Evolutionary conservation across 495 filamentous ascomycete species (phyloP), one percentile per base, ranked within the genome.

Genomic region (Aspergillus nidulans): DNA sequence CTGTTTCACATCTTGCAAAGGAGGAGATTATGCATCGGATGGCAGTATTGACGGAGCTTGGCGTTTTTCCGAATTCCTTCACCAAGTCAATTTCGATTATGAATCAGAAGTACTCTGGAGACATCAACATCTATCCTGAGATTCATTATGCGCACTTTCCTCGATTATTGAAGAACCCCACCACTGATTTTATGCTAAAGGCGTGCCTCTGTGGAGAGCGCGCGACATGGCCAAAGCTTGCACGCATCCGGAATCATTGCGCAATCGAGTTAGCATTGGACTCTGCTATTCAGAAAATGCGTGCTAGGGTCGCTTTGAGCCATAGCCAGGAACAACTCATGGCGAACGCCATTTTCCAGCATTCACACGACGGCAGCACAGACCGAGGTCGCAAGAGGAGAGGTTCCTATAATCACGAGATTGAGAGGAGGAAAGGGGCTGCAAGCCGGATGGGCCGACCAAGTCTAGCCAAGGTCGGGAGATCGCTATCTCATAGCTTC

Each of bases 101-200:
- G 45, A 91, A 85, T 57, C 92, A 97, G 62, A 90, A 87, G 57
- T 97, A 97, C 60, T 89, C 87, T 3, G 92, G 92, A n/a, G 91
- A 97, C 68, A 95, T 97, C 67, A 97, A 88, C 43, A 96, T 97
- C 49, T 81, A 95, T 47, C 92, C 92, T 0, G 83, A 89, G 51
- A 86, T 95, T 46, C 77, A 81, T 2, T 84, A 87, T 28, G 75
- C 80, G 5, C 85, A 95, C 57, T 83, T 95, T 30, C 89, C 85
- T 3, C 78, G 80, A 16, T 86, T 96, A 30, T 69, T 97, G 20
- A 86, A 79, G 55, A 97, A 97, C 53, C 92, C 92, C n/a, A 95
- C 88, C 0, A 67, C 82, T 0, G 89, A 91, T n/a, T 96, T 95
- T 70, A 94, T 97, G 87, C 64, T 83, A 1, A 76, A 87, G 26